Base-by-base conservation (phyloP, 441 rosid species). In the Flueggea neowawraea region DNA sequence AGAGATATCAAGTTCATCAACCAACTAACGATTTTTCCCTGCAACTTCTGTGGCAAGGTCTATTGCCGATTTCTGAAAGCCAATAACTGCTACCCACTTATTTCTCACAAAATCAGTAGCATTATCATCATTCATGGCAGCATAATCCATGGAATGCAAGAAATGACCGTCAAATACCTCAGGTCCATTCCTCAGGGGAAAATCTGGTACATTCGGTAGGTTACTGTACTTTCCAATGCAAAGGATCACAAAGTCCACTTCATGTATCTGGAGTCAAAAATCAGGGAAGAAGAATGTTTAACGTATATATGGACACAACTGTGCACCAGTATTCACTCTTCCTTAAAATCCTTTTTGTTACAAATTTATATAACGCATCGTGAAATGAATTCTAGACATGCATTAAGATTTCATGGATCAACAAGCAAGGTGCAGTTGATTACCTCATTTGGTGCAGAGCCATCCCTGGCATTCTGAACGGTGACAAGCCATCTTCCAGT, bases 61-160 rank as follows among this genome's bases (percentile, higher is more conserved):
- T 13, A 74, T 16, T 4, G 83, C 83, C 4, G 79, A 80, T 67
- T 83, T 80, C 66, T 76, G 80, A 44, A 67, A 78, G 48, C 83
- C 88, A 22, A 80, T 54, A 6, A 76, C 75, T 0, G 75, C 57
- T 13, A 80, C 79, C 11, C 73, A 56, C 65, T 73, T 80, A 43
- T 55, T 67, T 51, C 55, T 60, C 17, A 75, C 45, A 43, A 74
- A 54, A 13, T 76, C 64, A 0, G 72, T 61, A 10, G 77, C 76
- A 1, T 11, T 6, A 15, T 64, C 61, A 54, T 49, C 17, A 12
- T 33, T 65, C 83, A 80, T 68, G 53, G 62, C 62, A 33, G 75
- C 75, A 58, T 72, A 80, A 60, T 83, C 82, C 78, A 80, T 75
- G 58, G 83, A 73, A 62, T 80, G 82, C 16, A 83, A 52, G 54